Conservation (phyloP, 2,329 filamentous ascomycete genomes). For the Microcyclospora tardicrescens region DNA sequence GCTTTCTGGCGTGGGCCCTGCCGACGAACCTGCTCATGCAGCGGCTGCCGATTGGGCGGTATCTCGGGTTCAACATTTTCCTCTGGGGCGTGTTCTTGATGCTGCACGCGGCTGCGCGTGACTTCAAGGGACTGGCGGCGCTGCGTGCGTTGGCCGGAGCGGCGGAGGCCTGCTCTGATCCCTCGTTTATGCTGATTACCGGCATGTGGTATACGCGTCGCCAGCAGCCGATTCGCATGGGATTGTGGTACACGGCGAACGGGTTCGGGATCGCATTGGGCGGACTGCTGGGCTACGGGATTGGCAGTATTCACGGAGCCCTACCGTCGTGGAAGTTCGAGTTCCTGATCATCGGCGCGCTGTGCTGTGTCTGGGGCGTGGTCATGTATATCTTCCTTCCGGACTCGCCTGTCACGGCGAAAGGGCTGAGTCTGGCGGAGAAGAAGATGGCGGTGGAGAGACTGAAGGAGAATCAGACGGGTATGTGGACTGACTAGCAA, state of each 20-base stretch:
- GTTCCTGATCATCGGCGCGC: conserved; percentile 47
- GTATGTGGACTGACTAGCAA: too few relatives aligned
- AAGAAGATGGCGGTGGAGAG: conserved; percentile 44
- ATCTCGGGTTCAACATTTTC: conserved; percentile 45
- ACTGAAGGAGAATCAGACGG: conserved; percentile 44
- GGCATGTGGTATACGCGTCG: conserved; percentile 52
- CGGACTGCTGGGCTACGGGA: conserved; percentile 45
- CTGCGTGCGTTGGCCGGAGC: conserved; percentile 45
- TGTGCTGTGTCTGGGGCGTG: conserved; percentile 48
- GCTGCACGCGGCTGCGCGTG: conserved; percentile 23
- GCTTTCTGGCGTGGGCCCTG: conserved; percentile 41
- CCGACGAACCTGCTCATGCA: conserved; percentile 43
- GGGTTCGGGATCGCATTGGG: conserved; percentile 47
- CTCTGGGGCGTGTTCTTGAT: conserved; percentile 38
- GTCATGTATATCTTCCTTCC: conserved; percentile 31
- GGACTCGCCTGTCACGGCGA: conserved; percentile 40
- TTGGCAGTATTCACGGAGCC: conserved; percentile 45
- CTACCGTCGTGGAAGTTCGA: conserved; percentile 52
- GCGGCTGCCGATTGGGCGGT: conserved; percentile 36
- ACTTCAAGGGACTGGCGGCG: conserved; percentile 42
- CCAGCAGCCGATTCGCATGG: conserved; percentile 49
- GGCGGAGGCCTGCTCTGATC: conserved; percentile 45
- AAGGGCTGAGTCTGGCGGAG: conserved; percentile 38
- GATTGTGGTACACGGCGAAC: conserved; percentile 47
- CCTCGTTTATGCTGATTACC: conserved; percentile 51